Evolutionary conservation across 495 filamentous ascomycete species (phyloP).

Genomic region (Platismatia glauca): DNA sequence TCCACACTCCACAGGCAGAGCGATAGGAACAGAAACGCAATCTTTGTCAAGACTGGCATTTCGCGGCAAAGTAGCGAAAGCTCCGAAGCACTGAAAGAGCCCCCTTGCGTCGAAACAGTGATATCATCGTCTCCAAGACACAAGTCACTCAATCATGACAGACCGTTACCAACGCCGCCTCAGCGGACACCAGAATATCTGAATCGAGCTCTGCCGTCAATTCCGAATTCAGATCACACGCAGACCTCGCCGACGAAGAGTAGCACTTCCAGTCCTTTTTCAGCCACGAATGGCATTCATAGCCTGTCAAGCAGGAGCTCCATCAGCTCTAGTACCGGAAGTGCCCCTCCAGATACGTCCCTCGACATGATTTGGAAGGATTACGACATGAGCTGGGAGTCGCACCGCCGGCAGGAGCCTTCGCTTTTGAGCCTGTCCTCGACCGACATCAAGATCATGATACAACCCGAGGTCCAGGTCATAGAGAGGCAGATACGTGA

Average conservation of each 20-base stretch:
- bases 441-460: not conserved
- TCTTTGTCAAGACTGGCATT: not conserved
- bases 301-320: not conserved
- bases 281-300: not conserved
- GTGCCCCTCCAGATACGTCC: not conserved
- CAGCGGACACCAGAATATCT: not conserved
- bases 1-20: not conserved
- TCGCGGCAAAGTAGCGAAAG: not conserved
- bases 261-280: not conserved
- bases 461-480: not conserved
- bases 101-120: not conserved
- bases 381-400: conserved; percentile 1
- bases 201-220: not conserved
- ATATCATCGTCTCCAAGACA: not conserved
- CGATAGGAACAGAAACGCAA: not conserved
- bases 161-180: not conserved
- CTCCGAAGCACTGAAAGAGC: not conserved
- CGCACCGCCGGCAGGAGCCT: not conserved
- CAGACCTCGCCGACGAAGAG: not conserved
- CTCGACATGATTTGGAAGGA: not conserved
- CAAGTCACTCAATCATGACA: not conserved
- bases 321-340: not conserved
- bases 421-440: not conserved
- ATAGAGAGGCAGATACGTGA: not conserved
- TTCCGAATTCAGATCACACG: not conserved